Evolutionary conservation across 805 yeast species (phyloP), one percentile per base, ranked within the genome.

Genomic region (Zygotorulaspora chibaensis): DNA sequence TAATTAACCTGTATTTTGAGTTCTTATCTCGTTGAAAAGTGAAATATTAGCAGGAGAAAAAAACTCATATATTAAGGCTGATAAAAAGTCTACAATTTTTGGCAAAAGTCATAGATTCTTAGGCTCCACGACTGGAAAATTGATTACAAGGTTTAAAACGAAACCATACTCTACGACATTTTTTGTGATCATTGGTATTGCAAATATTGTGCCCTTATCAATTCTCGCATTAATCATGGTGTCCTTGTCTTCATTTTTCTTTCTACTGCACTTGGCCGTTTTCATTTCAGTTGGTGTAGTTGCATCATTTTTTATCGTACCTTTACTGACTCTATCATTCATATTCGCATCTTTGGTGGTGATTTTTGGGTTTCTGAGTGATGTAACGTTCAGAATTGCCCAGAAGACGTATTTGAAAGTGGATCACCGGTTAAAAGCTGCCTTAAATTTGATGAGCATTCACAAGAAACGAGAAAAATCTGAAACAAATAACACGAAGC

Each of bases 321-420:
- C 69, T 18, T 44, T 63, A 30, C 36, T 65, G 37, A 44, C 50
- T 1, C 34, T 55, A 3, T 63, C 69, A 3, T 53, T 61, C 39
- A 35, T 55, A 9, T 62, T 63, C 39, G 67, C 67, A 1, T 44
- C 57, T 2, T 57, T 55, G 11, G 61, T 60, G 10, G 58, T 63
- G 1, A 34, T 56, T 3, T 54, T 61, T 38, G 67, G 66, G 12
- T 55, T 62, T 34, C 35, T 60, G 36, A 59, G 65, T 45, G 61
- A 60, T 30, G n/a, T 54, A 3, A 53, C 59, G 3, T 62, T 61
- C 43, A 55, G 53, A 35, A 33, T 52, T 23, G 64, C 63, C 3
- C 61, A 58, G 28, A 35, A 37, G 23, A 27, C 61, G 20, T 63
- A 61, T 46, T 51, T 54, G 17, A 53, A 48, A 38, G 38, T 53